phyloP scores from a whole-genome alignment of 805 yeast genomes.

The Tetrapisispora iriomotensis region DNA sequence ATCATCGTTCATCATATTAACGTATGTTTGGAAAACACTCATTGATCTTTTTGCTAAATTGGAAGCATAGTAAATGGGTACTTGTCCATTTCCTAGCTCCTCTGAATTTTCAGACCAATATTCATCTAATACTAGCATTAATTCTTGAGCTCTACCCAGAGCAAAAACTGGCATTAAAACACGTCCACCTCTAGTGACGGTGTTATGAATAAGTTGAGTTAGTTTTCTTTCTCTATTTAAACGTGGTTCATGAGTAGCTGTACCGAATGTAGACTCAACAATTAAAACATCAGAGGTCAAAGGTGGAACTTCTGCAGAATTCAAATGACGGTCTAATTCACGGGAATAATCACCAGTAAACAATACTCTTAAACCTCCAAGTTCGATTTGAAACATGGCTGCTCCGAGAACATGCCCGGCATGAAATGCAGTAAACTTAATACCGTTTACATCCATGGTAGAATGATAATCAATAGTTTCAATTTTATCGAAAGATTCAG shows the following conservation, averaged over 20 bases:
- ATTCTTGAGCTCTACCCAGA: slow-evolving; percentile 92
- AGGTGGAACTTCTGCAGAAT: slow-evolving; percentile 91
- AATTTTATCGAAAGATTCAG: slow-evolving; percentile 76
- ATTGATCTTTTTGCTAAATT: slow-evolving; percentile 89
- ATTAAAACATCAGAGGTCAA: slow-evolving; percentile 78
- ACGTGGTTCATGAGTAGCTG: slow-evolving; percentile 92
- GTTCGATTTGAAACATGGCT: slow-evolving; percentile 92
- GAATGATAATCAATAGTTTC: slow-evolving; percentile 95
- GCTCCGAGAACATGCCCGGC: slow-evolving; percentile 99
- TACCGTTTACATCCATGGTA: slow-evolving; percentile 88
- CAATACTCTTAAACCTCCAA: slow-evolving; percentile 79
- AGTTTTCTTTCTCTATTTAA: slow-evolving; percentile 73
- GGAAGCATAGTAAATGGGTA: slow-evolving; percentile 85
- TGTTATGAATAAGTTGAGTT: slow-evolving; percentile 73
- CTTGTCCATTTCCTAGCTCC: slow-evolving; percentile 47
- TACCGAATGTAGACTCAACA: slow-evolving; percentile 94
- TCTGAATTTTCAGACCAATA: slow-evolving; percentile 86
- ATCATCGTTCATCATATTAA: slow-evolving; percentile 93
- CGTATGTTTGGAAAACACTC: slow-evolving; percentile 94
- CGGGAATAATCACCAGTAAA: slow-evolving; percentile 97
- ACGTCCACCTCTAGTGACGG: slow-evolving; percentile 81
- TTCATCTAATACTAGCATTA: slow-evolving; percentile 81
- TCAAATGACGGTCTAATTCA: slow-evolving; percentile 90
- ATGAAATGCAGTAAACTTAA: slow-evolving; percentile 93
- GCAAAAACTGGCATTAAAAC: slow-evolving; percentile 92